Conservation (phyloP, 768 basidiomycete species). For the Suillus subaureus region DNA sequence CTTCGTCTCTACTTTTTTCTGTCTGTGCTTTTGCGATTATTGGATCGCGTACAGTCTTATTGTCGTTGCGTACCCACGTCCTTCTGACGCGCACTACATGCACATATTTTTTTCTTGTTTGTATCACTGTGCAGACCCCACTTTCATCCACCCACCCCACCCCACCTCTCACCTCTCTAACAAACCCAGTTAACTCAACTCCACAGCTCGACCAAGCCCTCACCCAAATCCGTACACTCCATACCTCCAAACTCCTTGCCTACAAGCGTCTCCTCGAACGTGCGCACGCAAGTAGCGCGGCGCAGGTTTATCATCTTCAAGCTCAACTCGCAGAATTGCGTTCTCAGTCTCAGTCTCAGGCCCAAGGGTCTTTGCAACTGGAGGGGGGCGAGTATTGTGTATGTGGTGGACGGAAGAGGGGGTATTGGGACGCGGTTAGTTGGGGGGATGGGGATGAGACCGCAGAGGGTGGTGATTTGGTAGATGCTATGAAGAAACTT, state of each 20-base stretch:
- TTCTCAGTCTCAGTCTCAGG: constrained; percentile 38
- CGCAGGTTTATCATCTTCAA: constrained; percentile 84
- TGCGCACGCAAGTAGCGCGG: constrained; percentile 74
- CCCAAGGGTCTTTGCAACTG: constrained; percentile 22
- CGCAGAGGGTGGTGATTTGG: constrained; percentile 50
- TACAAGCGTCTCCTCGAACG: constrained; percentile 83
- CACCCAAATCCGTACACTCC: constrained; percentile 41
- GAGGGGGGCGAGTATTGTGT: constrained; percentile 38
- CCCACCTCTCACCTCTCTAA: background rate
- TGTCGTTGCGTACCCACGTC: constrained; percentile 12
- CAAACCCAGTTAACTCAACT: background rate
- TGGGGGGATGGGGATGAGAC: constrained; percentile 42
- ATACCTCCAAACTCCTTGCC: constrained; percentile 60
- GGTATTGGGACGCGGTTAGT: constrained; percentile 75
- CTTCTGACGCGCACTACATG: background rate
- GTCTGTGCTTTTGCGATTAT: background rate
- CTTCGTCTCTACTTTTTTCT: background rate
- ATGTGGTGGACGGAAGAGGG: constrained; percentile 64
- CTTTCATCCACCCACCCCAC: background rate
- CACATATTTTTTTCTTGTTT: background rate
- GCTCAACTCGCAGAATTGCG: constrained; percentile 75
- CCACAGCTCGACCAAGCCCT: constrained; percentile 48
- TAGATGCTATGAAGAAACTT: constrained; percentile 54
- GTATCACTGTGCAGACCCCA: background rate
- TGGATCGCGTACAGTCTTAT: background rate